Percentiles rank a stretch among this genome's conserved stretches.
Conservation (phyloP, 768 basidiomycete species). For the Mycena floridula region DNA sequence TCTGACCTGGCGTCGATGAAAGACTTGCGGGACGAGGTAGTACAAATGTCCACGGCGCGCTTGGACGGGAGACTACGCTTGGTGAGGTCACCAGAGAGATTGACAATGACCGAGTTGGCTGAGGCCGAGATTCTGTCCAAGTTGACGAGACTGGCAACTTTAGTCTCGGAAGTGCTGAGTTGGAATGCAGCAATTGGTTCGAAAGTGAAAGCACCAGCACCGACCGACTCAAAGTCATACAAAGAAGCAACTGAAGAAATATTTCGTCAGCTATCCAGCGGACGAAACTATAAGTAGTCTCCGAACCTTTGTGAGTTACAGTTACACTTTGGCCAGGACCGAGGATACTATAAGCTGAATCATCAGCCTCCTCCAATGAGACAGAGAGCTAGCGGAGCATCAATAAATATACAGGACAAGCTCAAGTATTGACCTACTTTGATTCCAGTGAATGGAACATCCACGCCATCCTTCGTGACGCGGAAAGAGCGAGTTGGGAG, state of each 20-base stretch:
- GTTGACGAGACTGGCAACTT: conserved; percentile 9
- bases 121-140: conserved; percentile 22
- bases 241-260: conserved; percentile 36
- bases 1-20: conserved; percentile 34
- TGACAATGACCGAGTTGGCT: conserved; percentile 23
- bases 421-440: conserved; percentile 22
- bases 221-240: conserved; percentile 34
- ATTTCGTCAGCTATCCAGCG: too few relatives aligned
- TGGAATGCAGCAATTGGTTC: conserved; percentile 32
- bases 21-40: conserved; percentile 21
- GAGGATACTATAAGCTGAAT: conserved; percentile 32
- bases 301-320: conserved; percentile 30
- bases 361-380: conserved; percentile 29
- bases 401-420: background rate
- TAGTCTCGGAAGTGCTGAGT: conserved; percentile 17
- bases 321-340: conserved; percentile 32
- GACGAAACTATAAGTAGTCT: background rate
- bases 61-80: conserved; percentile 27
- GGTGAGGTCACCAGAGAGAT: conserved; percentile 27
- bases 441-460: conserved; percentile 36
- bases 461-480: conserved; percentile 31
- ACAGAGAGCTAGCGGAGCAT: conserved; percentile 25
- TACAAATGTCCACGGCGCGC: conserved; percentile 35
- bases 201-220: conserved; percentile 34
- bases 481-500: conserved; percentile 38